Base-by-base conservation (phyloP, 345 rosid species). In the Eucalyptus cladocalyx region DNA sequence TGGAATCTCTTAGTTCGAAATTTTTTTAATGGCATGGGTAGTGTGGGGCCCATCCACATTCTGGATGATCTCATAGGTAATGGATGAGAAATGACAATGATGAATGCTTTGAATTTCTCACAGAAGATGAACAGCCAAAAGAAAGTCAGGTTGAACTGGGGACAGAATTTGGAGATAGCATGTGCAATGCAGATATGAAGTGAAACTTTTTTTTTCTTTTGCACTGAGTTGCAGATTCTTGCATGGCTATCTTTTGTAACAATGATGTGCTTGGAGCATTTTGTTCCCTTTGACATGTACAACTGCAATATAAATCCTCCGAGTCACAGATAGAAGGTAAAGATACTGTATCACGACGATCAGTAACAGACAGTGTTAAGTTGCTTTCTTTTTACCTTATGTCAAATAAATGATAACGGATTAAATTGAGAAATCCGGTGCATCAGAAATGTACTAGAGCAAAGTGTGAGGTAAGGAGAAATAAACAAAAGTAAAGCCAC, bases 1-100 rank as follows among this genome's bases (percentile, higher is more conserved):
- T 95, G 99, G 98, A 94, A 96, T 94, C 95, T 95, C 54, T 89
- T 95, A 80, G 95, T 95, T 90, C 93, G 90, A 40, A 90, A 93
- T 89, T 94, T 95, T 60, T 95, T 95, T 65, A 88, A 49, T 90
- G 92, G 83, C 88, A 87, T 93, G 19, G 95, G 92, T 88, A 91
- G 93, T 90, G 47, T 92, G 83, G 92, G 94, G 76, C 93, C 94
- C 62, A 50, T 93, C 86, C 49, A 85, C 86, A 88, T 93, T 67
- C 54, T 94, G 60, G 95, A 94, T 88, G 94, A 93, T 91, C 93
- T 93, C 86, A 54, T 93, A 88, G 89, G 91, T 85, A 49, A 87
- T 88, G 90, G 92, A 53, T 93, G 90, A 93, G 89, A 89, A 53
- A 37, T 87, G 89, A 40, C 40, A 6, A 11, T n/a, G 86, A 45